Percentiles rank a stretch among this genome's conserved stretches.
phyloP scores from a whole-genome alignment of 2,329 filamentous ascomycete species.

The Aspergillus brunneoviolaceus region DNA sequence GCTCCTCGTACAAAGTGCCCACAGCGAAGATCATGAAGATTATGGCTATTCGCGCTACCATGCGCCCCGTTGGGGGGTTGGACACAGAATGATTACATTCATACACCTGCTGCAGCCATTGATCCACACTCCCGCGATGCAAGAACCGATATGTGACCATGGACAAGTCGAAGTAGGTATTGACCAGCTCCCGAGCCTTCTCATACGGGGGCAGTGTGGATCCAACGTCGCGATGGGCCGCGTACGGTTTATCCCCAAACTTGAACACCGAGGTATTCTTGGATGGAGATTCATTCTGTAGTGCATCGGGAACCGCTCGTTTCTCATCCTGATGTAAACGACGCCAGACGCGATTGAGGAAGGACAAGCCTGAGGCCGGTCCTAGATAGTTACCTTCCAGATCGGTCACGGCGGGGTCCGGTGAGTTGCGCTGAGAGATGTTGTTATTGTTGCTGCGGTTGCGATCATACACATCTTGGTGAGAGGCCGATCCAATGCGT shows the following conservation, averaged over 20 bases:
- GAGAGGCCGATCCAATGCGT: neutral
- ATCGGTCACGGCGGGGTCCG: constrained; percentile 49
- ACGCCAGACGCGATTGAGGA: constrained; percentile 68
- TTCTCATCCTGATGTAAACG: constrained; percentile 58
- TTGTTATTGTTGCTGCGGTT: constrained; percentile 2
- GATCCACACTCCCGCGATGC: constrained; percentile 54
- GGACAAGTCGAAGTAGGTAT: constrained; percentile 60
- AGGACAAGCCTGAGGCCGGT: constrained; percentile 52
- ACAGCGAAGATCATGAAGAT: constrained; percentile 52
- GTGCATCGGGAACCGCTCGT: constrained; percentile 29
- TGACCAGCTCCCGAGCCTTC: constrained; percentile 47
- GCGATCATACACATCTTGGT: constrained; percentile 3
- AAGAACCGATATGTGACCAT: constrained; percentile 61
- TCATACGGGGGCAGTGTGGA: constrained; percentile 43
- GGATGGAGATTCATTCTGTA: constrained; percentile 29
- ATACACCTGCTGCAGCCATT: constrained; percentile 47
- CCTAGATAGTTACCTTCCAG: constrained; percentile 58
- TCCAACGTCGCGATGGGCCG: constrained; percentile 32
- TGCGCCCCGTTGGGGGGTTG: constrained; percentile 39
- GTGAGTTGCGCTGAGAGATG: constrained; percentile 39
- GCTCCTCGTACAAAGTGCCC: constrained; percentile 48
- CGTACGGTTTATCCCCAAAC: constrained; percentile 54
- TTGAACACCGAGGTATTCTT: constrained; percentile 49
- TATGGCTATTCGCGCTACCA: constrained; percentile 51
- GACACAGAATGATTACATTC: constrained; percentile 38